Conservation (phyloP, 371 early-diverging fungal genomes). For the Zychaea mexicana region DNA sequence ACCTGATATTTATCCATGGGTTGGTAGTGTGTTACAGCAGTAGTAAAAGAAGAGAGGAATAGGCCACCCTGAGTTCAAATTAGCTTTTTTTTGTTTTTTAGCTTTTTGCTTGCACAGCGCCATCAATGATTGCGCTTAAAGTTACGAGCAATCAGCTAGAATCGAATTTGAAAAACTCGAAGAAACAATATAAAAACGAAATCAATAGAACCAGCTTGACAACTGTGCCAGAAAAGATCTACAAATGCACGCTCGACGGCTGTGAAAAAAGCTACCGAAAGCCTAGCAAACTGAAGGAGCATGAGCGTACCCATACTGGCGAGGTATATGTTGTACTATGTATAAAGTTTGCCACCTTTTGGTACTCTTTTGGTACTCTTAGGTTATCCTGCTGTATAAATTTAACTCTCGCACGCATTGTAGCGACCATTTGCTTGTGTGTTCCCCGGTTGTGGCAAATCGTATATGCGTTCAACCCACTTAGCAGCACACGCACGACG, state of each 20-base stretch:
- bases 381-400: too few relatives aligned
- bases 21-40: not conserved
- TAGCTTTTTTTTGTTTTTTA: not conserved
- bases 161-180: not conserved
- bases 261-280: conserved; percentile 62
- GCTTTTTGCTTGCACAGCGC: not conserved
- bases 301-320: conserved; percentile 62
- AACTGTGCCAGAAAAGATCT: not conserved
- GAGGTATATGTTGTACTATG: conserved; percentile 59
- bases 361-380: too few relatives aligned
- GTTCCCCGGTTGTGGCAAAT: conserved; percentile 54
- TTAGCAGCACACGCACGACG: conserved; percentile 57
- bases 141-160: not conserved
- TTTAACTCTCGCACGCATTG: too few relatives aligned
- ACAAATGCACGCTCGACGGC: conserved; percentile 12
- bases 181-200: not conserved
- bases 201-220: not conserved
- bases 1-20: conserved; percentile 86
- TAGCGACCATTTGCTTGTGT: conserved; percentile 62
- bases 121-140: not conserved
- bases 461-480: conserved; percentile 58
- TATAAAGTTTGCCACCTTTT: too few relatives aligned
- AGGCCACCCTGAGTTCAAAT: not conserved
- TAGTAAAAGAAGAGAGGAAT: conserved; percentile 5
- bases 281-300: conserved; percentile 53